Percentiles rank a stretch among this genome's conserved stretches.
Conservation (phyloP, 108 stramenopile genomes). For the Skeletonema tropicum region DNA sequence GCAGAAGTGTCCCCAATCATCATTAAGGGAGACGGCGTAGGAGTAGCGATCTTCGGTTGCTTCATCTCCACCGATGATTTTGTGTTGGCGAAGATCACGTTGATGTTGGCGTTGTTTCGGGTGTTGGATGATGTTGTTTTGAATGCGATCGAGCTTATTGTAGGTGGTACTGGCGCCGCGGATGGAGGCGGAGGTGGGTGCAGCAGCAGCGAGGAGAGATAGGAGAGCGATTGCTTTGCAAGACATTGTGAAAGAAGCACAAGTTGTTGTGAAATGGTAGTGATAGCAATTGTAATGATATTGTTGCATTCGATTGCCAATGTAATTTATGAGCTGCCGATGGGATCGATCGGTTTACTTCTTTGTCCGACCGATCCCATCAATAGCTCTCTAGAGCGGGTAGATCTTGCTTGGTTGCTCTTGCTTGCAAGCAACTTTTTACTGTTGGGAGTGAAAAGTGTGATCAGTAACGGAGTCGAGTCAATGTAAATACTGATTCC, state of each 20-base stretch:
- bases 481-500: too few relatives aligned
- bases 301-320: not conserved
- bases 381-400: too few relatives aligned
- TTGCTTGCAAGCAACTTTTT: too few relatives aligned
- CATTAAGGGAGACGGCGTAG: slow-evolving; percentile 30
- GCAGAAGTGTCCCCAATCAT: slow-evolving; percentile 22
- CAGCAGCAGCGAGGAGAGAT: not conserved
- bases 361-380: too few relatives aligned
- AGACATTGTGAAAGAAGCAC: not conserved
- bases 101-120: not conserved
- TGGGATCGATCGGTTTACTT: not conserved
- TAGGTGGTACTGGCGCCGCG: not conserved
- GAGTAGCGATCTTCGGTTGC: slow-evolving; percentile 22
- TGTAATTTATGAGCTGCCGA: not conserved
- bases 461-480: too few relatives aligned
- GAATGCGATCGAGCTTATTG: not conserved
- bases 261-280: too few relatives aligned
- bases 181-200: not conserved
- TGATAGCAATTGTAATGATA: not conserved
- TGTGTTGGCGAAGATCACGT: slow-evolving; percentile 9
- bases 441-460: too few relatives aligned
- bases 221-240: not conserved
- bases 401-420: too few relatives aligned
- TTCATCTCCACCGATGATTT: slow-evolving; percentile 34
- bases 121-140: not conserved